phyloP scores from a whole-genome alignment of 768 basidiomycete genomes.

The Boletus rubescentipes region DNA sequence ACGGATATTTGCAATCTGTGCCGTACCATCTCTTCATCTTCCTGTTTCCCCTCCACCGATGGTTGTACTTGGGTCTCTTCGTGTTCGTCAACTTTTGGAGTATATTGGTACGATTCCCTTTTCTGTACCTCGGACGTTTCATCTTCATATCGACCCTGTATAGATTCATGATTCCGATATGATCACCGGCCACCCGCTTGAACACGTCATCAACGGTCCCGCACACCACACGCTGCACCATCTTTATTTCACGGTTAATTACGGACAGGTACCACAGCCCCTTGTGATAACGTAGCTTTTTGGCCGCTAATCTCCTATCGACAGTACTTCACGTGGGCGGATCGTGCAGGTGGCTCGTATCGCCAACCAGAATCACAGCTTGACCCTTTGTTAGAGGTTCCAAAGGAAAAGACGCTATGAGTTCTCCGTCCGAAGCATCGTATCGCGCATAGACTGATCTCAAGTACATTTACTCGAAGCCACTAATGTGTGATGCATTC shows the following conservation, averaged over 20 bases:
- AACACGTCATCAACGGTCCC: conserved; percentile 94
- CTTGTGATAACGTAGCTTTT: not conserved
- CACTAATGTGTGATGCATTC: conserved; percentile 20
- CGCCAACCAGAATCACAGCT: conserved; percentile 80
- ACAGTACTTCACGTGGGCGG: conserved; percentile 97
- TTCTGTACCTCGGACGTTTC: not conserved
- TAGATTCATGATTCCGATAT: conserved; percentile 99
- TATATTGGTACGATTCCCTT: conserved; percentile 66
- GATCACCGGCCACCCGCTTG: conserved; percentile 88
- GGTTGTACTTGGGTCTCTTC: conserved; percentile 81
- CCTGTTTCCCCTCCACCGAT: conserved; percentile 87
- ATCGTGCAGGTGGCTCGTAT: conserved; percentile 81
- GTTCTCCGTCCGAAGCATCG: not conserved
- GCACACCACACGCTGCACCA: conserved; percentile 98
- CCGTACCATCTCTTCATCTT: conserved; percentile 94
- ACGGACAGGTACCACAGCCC: conserved; percentile 69
- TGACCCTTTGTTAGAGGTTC: conserved; percentile 76
- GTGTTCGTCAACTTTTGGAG: conserved; percentile 93
- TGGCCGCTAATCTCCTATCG: conserved; percentile 19
- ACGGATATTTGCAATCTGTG: conserved; percentile 91
- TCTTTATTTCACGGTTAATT: conserved; percentile 95
- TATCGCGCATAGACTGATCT: conserved; percentile 8
- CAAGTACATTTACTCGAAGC: conserved; percentile 16
- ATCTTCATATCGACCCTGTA: not conserved
- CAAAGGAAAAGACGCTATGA: conserved; percentile 31